Evolutionary conservation across 495 filamentous ascomycete species (phyloP).

Genomic region (Lepraria neglecta): DNA sequence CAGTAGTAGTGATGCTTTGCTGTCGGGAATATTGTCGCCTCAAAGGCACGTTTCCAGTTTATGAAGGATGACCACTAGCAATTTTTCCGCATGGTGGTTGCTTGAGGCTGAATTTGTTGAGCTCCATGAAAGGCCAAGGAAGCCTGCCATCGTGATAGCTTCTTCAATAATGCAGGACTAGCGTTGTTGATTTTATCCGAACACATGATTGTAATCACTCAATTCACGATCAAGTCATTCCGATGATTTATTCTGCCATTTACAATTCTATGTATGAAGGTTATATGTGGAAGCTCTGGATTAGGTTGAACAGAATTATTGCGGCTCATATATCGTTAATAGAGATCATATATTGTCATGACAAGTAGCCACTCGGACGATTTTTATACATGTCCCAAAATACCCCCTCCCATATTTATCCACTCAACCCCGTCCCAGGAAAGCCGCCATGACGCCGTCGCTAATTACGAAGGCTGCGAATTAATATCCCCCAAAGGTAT

Average conservation of each 20-base stretch:
- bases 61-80: neutral
- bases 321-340: neutral
- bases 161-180: too few relatives aligned
- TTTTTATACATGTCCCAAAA: neutral
- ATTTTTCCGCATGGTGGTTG: neutral
- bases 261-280: neutral
- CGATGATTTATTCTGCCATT: neutral
- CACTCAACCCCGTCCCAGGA: neutral
- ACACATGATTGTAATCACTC: too few relatives aligned
- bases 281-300: neutral
- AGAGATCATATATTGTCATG: too few relatives aligned
- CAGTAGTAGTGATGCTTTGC: neutral
- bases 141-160: too few relatives aligned
- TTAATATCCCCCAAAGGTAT: slow-evolving; percentile 21
- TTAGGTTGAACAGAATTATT: neutral
- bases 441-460: neutral
- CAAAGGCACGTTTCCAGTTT: neutral
- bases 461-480: slow-evolving; percentile 9
- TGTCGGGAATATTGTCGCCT: neutral
- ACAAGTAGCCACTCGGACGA: too few relatives aligned
- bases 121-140: too few relatives aligned
- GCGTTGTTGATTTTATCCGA: too few relatives aligned
- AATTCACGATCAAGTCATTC: too few relatives aligned
- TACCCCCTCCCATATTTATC: neutral
- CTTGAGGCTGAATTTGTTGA: neutral